Evolutionary conservation across 371 early-diverging fungal genomes (phyloP), one percentile per base, ranked within the genome.

Genomic region (Mortierella sp.): DNA sequence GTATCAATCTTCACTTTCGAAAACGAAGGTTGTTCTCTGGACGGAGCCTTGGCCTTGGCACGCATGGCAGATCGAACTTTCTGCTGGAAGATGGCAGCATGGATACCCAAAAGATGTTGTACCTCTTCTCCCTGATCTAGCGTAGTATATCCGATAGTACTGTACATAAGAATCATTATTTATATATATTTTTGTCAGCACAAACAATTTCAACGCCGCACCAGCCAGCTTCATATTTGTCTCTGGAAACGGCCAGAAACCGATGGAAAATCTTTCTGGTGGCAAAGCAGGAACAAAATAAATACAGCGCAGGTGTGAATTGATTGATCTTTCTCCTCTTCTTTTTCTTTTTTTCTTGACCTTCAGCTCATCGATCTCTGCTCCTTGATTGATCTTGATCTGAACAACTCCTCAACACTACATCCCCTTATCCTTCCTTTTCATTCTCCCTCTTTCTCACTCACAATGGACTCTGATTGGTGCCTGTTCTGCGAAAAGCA

Each of bases 401-500:
- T 62, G 63, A 55, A 46, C 46, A 49, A 52, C 34, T 17, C 37
- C 31, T 37, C 56, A 56, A 37, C 28, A 24, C 19, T 49, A 47
- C 50, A 41, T 7, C 23, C 55, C 54, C 59, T n/a, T n/a, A 14
- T 26, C 34, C 41, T 24, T 19, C 23, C 49, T 17, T 21, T 23
- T 17, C 31, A 24, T 53, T 19, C 30, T 52, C 31, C 39, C 39
- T 44, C 39, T 42, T 47, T n/a, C n/a, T n/a, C 26, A 37, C 12
- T 47, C 21, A 65, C 42, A 66, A 75, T 75, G 76, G 76, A 75
- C 56, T 75, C 76, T 59, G 76, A 75, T 30, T 75, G 76, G 76
- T 75, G 76, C 61, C 69, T 75, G 64, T 75, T 75, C 54, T 75
- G 76, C 61, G 76, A 75, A 34, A 75, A 75, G 70, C 76, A 75